Evolutionary conservation across 192 early-diverging fungal species (phyloP).

Genomic region (Hyaloraphidium curvatum): DNA sequence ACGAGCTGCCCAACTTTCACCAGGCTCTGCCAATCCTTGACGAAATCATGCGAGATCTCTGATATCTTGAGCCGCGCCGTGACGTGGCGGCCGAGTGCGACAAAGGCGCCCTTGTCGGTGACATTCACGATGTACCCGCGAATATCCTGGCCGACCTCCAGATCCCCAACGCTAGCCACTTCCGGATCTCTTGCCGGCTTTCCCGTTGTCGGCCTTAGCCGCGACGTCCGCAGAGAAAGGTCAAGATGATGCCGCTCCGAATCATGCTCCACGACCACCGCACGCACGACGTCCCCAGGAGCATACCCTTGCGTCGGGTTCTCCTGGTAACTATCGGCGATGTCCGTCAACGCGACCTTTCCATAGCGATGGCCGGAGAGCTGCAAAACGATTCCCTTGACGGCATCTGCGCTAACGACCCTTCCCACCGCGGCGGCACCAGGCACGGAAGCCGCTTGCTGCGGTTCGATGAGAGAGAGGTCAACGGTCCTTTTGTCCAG

Average conservation of each 20-base stretch:
- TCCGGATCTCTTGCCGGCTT: slow-evolving; percentile 3
- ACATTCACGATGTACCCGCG: slow-evolving; percentile 23
- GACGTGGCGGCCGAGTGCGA: slow-evolving; percentile 37
- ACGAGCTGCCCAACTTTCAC: slow-evolving; percentile 2
- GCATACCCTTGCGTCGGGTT: slow-evolving; percentile 13
- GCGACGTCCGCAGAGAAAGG: slow-evolving; percentile 3
- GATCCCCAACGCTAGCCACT: background rate
- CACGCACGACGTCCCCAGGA: slow-evolving; percentile 11
- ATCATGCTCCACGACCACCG: no score
- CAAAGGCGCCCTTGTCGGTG: slow-evolving; percentile 36
- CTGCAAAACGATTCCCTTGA: slow-evolving; percentile 29
- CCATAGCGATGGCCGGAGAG: slow-evolving; percentile 35
- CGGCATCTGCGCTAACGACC: slow-evolving; percentile 22
- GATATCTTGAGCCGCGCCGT: slow-evolving; percentile 65
- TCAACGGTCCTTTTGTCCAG: slow-evolving; percentile 4
- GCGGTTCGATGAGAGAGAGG: slow-evolving; percentile 7
- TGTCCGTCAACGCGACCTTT: slow-evolving; percentile 36
- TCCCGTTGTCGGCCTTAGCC: slow-evolving; percentile 7
- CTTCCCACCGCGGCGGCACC: slow-evolving; percentile 28
- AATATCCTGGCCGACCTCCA: slow-evolving; percentile 14
- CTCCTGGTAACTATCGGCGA: slow-evolving; percentile 22
- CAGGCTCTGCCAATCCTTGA: slow-evolving; percentile 48
- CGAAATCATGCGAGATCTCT: slow-evolving; percentile 64
- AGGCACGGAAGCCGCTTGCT: slow-evolving; percentile 5
- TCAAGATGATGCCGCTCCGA: no score